Evolutionary conservation across 768 basidiomycete genomes (phyloP), one percentile per base, ranked within the genome.

Genomic region (Pulveroboletus sp.): DNA sequence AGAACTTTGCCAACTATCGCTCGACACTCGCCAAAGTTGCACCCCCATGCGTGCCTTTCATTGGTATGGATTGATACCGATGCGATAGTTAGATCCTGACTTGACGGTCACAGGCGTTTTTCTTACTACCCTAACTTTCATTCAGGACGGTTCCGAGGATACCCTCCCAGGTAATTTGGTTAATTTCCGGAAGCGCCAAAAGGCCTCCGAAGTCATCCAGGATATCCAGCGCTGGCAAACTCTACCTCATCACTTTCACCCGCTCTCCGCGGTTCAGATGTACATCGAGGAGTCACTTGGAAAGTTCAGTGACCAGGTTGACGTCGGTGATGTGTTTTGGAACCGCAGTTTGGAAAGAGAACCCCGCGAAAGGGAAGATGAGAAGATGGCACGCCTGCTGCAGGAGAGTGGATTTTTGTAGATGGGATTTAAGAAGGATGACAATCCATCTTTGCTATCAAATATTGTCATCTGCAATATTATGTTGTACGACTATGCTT

Each of bases 151-250:
- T 9, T 93, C 91, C 62, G 86, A 87, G 43, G 91, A 98, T 72
- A 82, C 77, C 57, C 74, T 97, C 10, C 78, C 78, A 16, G 87
- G 82, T 8, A 78, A 80, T 47, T 73, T 95, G 54, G 85, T 98
- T 70, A 97, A 98, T 72, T 98, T 98, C 73, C 82, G 85, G 63
- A 99, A 99, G 69, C 87, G 95, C 16, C 86, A 91, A 60, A 90
- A 90, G 69, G 85, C 93, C 0, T 92, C 94, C n/a, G 94, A 97
- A 63, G 90, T 98, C 58, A 92, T 99, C 59, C 84, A 85, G 54
- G 94, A 97, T 66, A 97, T 99, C 66, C 90, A 97, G 65, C 86
- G 91, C 24, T 97, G 94, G 83, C 97, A 99, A 66, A 80, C 87
- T 6, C 83, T 84, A 55, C 84, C 90, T 2, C 98, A 93, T 74